phyloP scores from a whole-genome alignment of 1,139 yeast genomes.

The Arxiozyma telluris region DNA sequence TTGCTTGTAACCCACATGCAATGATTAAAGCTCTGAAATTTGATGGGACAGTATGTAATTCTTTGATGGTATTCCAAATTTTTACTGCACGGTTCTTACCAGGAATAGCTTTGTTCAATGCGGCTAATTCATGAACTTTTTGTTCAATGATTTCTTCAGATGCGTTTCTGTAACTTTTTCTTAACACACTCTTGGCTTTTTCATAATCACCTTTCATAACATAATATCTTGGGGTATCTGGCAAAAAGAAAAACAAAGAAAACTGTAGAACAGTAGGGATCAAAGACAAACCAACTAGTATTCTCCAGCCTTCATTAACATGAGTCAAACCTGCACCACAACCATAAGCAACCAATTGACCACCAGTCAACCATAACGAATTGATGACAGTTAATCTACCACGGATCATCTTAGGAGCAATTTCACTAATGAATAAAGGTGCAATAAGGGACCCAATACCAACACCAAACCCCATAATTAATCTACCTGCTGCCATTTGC shows the following conservation, averaged over 20 bases:
- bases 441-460: slow-evolving; percentile 89
- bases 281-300: slow-evolving; percentile 80
- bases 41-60: slow-evolving; percentile 66
- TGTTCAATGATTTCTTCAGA: slow-evolving; percentile 48
- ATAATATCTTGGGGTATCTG: slow-evolving; percentile 90
- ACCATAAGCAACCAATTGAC: slow-evolving; percentile 85
- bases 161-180: slow-evolving; percentile 48
- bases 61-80: slow-evolving; percentile 54
- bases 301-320: slow-evolving; percentile 83
- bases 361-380: slow-evolving; percentile 56
- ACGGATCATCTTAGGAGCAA: slow-evolving; percentile 85
- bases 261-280: slow-evolving; percentile 80
- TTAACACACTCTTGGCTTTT: slow-evolving; percentile 57
- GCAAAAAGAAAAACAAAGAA: slow-evolving; percentile 69
- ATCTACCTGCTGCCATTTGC: slow-evolving; percentile 88
- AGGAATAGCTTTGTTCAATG: slow-evolving; percentile 52
- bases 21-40: slow-evolving; percentile 80
- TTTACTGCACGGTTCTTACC: slow-evolving; percentile 47
- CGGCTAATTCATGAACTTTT: slow-evolving; percentile 50
- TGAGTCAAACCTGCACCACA: slow-evolving; percentile 81
- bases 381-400: slow-evolving; percentile 65
- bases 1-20: slow-evolving; percentile 89
- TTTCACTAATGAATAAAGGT: slow-evolving; percentile 82
- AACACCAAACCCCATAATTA: slow-evolving; percentile 90
- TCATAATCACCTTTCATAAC: slow-evolving; percentile 59